Base-by-base conservation (phyloP, 805 yeast species). In the Candida awuae region DNA sequence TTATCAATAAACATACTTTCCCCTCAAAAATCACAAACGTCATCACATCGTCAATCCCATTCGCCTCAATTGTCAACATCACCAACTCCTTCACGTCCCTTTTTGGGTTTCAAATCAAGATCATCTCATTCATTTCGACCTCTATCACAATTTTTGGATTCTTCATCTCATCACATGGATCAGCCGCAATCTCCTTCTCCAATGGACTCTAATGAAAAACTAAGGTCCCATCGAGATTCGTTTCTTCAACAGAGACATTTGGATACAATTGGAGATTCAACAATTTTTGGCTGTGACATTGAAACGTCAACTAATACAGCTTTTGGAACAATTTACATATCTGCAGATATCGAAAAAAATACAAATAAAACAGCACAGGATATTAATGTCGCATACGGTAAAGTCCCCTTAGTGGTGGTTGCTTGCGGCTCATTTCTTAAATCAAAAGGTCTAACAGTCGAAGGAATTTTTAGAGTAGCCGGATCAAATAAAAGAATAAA, bases 361-460 rank as follows among this genome's bases (percentile, higher is more conserved):
- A 19, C 28, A 19, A 29, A 25, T 27, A 72, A 74, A 46, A 69
- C 71, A 51, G 75, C 76, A 45, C 77, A 77, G 49, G 80, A 78
- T 20, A 73, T 78, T 42, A 32, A 32, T 16, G 73, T 83, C 23
- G 77, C 80, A 35, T 92, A 85, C 56, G 98, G 97, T 17, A 68
- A 78, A 38, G 84, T 92, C 15, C 99, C 99, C 0, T 73, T 86
- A 14, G 82, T 92, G 12, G 94, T 92, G n/a, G 97, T 97, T 13
- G 83, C 86, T 50, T 90, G 98, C 63, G 97, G 97, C 1, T 79
- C 84, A 0, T 88, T 63, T 53, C 62, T 92, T 43, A 90, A 92
- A 54, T 74, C 75, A 34, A 76, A 84, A 46, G 94, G 82, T 2
- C 66, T 86, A 23, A 73, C 75, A 23, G 80, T 83, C 1, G 92